A percentile compares a stretch with the other conserved stretches of the same genome.
These are phyloP conservation scores for Nannochloris sp. DNA, from an alignment of 139 green algal genomes.

Conservation along the genomic window DNA sequence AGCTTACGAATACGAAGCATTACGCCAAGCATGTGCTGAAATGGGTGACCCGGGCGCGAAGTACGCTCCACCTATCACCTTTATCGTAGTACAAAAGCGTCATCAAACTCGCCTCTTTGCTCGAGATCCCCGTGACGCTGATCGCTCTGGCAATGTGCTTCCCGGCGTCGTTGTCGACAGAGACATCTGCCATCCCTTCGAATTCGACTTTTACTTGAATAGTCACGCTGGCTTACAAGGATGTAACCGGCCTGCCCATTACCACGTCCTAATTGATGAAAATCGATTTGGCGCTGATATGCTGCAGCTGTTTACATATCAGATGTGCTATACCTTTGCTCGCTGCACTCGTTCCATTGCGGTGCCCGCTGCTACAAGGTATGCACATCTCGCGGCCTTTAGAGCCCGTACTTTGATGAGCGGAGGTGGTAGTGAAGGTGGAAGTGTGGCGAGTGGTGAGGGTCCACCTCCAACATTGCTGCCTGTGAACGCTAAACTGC, in stretches of 20 bases:
- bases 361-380: constrained; percentile 56
- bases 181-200: constrained; percentile 39
- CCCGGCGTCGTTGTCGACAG: constrained; percentile 55
- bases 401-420: constrained; percentile 22
- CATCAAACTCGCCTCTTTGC: constrained; percentile 43
- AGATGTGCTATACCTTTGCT: constrained; percentile 77
- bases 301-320: constrained; percentile 75
- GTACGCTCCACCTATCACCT: constrained; percentile 69
- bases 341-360: constrained; percentile 66
- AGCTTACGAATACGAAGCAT: constrained; percentile 13
- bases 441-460: constrained; percentile 2
- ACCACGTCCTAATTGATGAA: constrained; percentile 79
- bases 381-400: constrained; percentile 62
- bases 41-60: constrained; percentile 33
- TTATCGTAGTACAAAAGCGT: constrained; percentile 74
- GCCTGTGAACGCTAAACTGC: constrained; percentile 21
- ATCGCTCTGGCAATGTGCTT: constrained; percentile 31
- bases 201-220: constrained; percentile 88
- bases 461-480: constrained; percentile 20
- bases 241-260: constrained; percentile 63
- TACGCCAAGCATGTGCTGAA: constrained; percentile 33
- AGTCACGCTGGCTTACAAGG: constrained; percentile 70
- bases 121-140: constrained; percentile 9
- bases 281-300: constrained; percentile 66
- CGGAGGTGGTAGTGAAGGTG: constrained; percentile 9